These are phyloP conservation scores for Aphanocladium album DNA, from an alignment of 2,329 filamentous ascomycete genomes.

Conservation along the genomic window DNA sequence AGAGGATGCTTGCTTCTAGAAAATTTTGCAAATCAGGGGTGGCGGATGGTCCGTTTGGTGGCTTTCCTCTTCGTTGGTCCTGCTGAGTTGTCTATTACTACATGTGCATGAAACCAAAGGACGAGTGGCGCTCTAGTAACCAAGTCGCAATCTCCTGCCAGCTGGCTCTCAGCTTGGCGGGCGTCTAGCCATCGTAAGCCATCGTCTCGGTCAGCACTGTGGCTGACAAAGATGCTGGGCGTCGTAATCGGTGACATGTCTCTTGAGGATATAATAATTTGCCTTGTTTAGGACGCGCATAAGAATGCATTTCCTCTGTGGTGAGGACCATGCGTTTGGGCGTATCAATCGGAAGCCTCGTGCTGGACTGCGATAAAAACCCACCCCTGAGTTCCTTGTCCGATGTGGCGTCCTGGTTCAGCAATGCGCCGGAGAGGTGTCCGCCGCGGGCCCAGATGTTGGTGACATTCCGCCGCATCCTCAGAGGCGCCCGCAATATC, in stretches of 20 bases:
- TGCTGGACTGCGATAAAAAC: not conserved
- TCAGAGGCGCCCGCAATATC: not conserved
- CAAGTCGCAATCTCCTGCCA: not conserved
- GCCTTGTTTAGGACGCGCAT: not conserved
- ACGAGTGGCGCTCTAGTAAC: slow-evolving; percentile 1
- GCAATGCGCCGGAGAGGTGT: not conserved
- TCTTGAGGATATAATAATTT: not conserved
- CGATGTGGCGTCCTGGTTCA: slow-evolving; percentile 7
- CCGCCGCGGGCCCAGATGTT: not conserved
- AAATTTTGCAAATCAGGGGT: not conserved
- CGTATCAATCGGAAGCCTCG: not conserved
- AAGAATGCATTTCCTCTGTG: not conserved
- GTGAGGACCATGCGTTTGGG: not conserved
- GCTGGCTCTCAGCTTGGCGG: not conserved
- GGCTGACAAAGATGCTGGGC: not conserved
- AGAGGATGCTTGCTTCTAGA: not conserved
- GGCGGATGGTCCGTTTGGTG: not conserved
- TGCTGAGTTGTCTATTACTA: slow-evolving; percentile 9
- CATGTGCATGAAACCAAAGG: slow-evolving; percentile 9
- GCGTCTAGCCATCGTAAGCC: not conserved
- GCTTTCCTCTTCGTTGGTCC: slow-evolving; percentile 2
- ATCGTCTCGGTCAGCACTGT: slow-evolving; percentile 2
- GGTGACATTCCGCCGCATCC: not conserved
- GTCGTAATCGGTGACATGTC: not conserved
- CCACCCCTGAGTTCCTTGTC: not conserved